These are phyloP conservation scores for Solioccasus polychromus DNA, from an alignment of 768 basidiomycete species.

Conservation along the genomic window DNA sequence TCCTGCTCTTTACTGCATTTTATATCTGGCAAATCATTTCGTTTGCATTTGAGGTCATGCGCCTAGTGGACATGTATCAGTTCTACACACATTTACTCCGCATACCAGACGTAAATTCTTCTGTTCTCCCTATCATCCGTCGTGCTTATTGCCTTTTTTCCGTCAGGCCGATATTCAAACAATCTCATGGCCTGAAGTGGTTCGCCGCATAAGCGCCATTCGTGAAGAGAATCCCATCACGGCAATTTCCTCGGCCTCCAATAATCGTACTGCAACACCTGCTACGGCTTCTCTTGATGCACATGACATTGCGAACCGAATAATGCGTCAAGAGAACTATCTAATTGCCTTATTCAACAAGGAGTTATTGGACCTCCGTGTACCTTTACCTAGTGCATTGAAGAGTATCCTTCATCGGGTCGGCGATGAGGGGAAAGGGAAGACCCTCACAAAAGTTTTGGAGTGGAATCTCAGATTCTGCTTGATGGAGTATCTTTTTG, in stretches of 20 bases:
- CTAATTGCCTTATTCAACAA: constrained; percentile 98
- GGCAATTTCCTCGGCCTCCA: constrained; percentile 65
- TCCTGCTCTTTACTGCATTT: constrained; percentile 80
- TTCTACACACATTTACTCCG: constrained; percentile 94
- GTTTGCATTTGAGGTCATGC: constrained; percentile 70
- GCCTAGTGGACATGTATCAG: constrained; percentile 90
- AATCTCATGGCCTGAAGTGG: constrained; percentile 94
- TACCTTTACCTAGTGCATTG: constrained; percentile 68
- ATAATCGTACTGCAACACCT: constrained; percentile 53
- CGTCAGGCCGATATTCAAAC: constrained; percentile 95
- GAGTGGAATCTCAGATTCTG: constrained; percentile 99
- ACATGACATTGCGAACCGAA: constrained; percentile 96
- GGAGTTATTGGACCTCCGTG: constrained; percentile 83
- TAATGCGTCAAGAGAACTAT: constrained; percentile 98
- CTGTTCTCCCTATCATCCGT: neutral
- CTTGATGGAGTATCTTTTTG: constrained; percentile 93
- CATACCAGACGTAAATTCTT: constrained; percentile 80
- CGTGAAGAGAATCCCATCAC: constrained; percentile 93
- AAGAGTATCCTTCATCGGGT: constrained; percentile 48
- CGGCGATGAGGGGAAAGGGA: constrained; percentile 60
- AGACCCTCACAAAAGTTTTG: constrained; percentile 80
- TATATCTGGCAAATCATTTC: constrained; percentile 85
- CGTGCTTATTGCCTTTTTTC: constrained; percentile 13
- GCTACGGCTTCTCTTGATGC: constrained; percentile 90
- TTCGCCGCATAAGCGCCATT: constrained; percentile 84